Evolutionary conservation across 2,329 filamentous ascomycete genomes (phyloP).

Genomic region (Didymosphaeria variabile): DNA sequence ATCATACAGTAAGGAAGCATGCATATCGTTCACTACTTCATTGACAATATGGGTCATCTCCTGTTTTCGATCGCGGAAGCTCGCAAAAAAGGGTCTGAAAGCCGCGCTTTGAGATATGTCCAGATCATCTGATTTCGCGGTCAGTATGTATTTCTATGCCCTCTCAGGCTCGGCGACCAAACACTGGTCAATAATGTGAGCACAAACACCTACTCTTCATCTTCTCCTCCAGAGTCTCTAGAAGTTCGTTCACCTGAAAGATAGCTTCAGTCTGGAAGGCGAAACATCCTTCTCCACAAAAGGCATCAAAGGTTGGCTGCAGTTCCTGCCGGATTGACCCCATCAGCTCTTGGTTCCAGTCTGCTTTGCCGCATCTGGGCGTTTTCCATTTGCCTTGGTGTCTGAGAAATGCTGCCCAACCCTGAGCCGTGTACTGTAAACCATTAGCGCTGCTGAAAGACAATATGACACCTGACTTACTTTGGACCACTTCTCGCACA

Average conservation of each 20-base stretch:
- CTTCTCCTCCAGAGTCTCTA: background rate
- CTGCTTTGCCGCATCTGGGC: background rate
- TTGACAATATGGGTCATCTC: conserved; percentile 5
- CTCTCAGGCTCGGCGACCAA: too few relatives aligned
- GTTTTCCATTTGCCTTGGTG: conserved; percentile 11
- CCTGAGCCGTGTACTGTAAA: background rate
- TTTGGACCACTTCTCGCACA: background rate
- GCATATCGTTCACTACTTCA: background rate
- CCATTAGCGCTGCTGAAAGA: background rate
- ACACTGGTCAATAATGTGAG: background rate
- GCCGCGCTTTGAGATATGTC: conserved; percentile 5
- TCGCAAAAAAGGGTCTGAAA: conserved; percentile 5
- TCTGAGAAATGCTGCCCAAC: conserved; percentile 9
- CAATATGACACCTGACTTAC: background rate
- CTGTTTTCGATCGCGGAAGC: conserved; percentile 4
- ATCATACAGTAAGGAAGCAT: background rate
- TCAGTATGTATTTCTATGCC: too few relatives aligned
- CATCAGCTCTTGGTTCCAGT: background rate
- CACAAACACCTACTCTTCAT: background rate
- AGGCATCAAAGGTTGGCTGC: background rate
- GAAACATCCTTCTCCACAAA: background rate
- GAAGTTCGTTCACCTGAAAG: background rate
- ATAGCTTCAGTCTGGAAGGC: background rate
- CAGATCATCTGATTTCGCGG: background rate
- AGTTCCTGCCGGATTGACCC: background rate